These are phyloP conservation scores for Fusarium verticillioides DNA, from an alignment of 2,329 filamentous ascomycete species.

Conservation along the genomic window DNA sequence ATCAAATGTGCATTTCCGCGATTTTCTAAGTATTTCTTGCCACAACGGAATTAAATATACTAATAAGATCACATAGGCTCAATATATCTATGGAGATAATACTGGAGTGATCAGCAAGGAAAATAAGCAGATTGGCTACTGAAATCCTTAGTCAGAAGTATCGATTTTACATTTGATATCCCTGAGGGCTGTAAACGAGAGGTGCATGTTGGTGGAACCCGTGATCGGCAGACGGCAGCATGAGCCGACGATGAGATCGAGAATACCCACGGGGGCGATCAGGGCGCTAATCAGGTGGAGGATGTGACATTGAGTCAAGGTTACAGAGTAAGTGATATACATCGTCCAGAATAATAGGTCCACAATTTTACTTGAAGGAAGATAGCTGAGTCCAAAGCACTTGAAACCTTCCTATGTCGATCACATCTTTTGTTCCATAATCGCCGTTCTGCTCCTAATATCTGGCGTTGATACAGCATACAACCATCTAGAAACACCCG, in stretches of 20 bases:
- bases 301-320: no score
- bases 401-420: no score
- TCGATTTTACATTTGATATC: no score
- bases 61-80: no score
- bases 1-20: no score
- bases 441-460: not conserved
- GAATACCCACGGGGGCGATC: not conserved
- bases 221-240: not conserved
- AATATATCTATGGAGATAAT: no score
- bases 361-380: not conserved
- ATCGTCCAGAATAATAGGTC: not conserved
- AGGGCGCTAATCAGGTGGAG: not conserved
- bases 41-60: no score
- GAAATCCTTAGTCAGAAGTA: no score
- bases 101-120: no score
- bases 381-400: no score
- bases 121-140: no score
- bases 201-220: not conserved
- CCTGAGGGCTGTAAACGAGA: not conserved
- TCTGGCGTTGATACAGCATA: not conserved
- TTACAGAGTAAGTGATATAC: not conserved
- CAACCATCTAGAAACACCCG: not conserved
- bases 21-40: no score
- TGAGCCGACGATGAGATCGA: not conserved
- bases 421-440: not conserved